Evolutionary conservation across 345 rosid genomes (phyloP), one percentile per base, ranked within the genome.

Genomic region (Linum usitatissimum): DNA sequence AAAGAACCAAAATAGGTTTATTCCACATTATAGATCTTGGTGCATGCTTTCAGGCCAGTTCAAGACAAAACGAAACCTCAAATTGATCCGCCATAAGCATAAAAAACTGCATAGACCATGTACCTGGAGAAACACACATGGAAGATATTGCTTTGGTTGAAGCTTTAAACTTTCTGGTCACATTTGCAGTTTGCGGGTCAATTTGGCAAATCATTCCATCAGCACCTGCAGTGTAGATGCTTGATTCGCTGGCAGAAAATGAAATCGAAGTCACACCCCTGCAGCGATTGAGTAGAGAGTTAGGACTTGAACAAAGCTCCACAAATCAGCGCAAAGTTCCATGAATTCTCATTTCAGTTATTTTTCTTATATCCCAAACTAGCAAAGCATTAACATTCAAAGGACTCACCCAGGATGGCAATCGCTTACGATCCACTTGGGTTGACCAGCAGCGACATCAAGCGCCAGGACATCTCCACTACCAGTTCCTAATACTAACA

Each of bases 401-500:
- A 55, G 62, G 42, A 75, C 88, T 62, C 63, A 93, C 99, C 99
- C 97, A 9, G 99, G 92, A 81, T 93, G 96, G 71, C 95, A 93
- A 67, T 93, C 99, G 64, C 72, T 77, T 21, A 86, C 68, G 59
- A 79, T 84, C 97, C 99, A 93, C 73, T 82, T 87, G 59, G 87
- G 75, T 71, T 83, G 94, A 77, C 99, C 97, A 72, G 92, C 81
- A 71, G 95, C 72, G 8, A 93, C 90, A 74, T 90, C 97, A 45
- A 93, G 84, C n/a, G 97, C 97, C 68, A 90, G 75, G 57, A 93
- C 84, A 74, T 90, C 97, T 53, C 92, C 97, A 61, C 97, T 83
- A 66, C 96, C 95, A 0, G 96, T 90, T 68, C 99, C 99, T 59
- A 86, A 80, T 19, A 90, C 71, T 68, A 90, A 66, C 30, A 83